Evolutionary conservation across 139 green algal species (phyloP).

Genomic region (Haematococcus sp.): DNA sequence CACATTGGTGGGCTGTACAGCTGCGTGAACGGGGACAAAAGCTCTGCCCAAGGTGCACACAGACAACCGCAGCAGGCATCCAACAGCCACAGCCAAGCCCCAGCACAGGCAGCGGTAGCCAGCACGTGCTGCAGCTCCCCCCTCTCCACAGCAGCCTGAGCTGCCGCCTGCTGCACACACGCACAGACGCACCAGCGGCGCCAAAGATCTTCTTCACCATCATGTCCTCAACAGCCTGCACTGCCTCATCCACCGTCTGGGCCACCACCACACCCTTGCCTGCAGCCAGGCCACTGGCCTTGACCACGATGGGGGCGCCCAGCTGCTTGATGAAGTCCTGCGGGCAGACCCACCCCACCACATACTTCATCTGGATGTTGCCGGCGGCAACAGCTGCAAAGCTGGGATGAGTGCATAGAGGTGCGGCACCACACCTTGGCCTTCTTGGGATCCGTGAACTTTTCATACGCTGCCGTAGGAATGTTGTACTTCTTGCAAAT

Average conservation of each 20-base stretch:
- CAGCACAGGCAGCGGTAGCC: no score
- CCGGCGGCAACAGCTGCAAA: not conserved
- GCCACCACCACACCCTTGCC: constrained; percentile 93
- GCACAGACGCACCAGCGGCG: constrained; percentile 64
- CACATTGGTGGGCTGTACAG: not conserved
- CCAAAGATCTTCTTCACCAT: constrained; percentile 80
- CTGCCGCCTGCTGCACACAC: not conserved
- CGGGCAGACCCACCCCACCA: no score
- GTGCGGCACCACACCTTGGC: constrained; percentile 35
- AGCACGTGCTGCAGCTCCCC: no score
- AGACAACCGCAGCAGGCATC: no score
- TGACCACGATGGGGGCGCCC: constrained; percentile 94
- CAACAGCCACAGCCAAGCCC: not conserved
- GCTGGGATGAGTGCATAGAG: not conserved
- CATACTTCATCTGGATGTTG: no score
- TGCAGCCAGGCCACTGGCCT: constrained; percentile 93
- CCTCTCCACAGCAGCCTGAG: not conserved
- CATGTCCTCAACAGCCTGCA: constrained; percentile 86
- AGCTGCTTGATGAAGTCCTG: constrained; percentile 65
- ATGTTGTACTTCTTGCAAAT: constrained; percentile 91
- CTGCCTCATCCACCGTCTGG: constrained; percentile 71
- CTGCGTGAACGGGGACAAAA: not conserved
- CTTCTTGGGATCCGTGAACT: constrained; percentile 64
- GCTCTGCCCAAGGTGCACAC: not conserved
- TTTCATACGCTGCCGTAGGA: constrained; percentile 84